Evolutionary conservation across 441 rosid genomes (phyloP), one percentile per base, ranked within the genome.

Genomic region (Populus hybrid): DNA sequence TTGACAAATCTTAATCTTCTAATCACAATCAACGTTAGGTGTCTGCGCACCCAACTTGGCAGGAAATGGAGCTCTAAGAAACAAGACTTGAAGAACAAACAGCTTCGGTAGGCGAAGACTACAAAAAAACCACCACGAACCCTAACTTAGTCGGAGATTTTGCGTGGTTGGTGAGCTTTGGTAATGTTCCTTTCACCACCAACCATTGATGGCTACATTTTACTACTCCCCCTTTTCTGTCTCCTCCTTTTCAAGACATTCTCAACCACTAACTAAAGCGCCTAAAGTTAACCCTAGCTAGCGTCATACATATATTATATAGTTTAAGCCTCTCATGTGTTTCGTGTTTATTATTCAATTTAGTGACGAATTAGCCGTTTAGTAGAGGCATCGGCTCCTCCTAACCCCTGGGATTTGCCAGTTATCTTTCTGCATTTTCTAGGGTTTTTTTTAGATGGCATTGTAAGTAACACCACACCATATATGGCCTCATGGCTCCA

Each of bases 191-290:
- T 69, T 68, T 63, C 61, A 61, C 63, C 83, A 81, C 79, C 88
- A 83, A 81, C 77, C 78, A 30, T 35, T 74, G 84, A 83, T 79
- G 18, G 77, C 54, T 34, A 69, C 84, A 69, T 73, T 71, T 79
- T 75, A 28, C 83, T 75, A 57, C 66, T 11, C 76, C 34, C 30
- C 18, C 54, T 46, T 46, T 12, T 6, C 32, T 36, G 5, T 40
- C 12, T 38, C 5, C 21, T 3, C 14, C 36, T 1, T 18, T 24
- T 72, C 35, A 9, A 21, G 24, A 21, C 34, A 9, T 26, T 65
- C 20, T 63, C 20, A 59, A 59, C 23, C 65, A 59, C 46, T 40
- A 28, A 28, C 1, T 26, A 10, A 40, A 10, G 12, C 10, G 42
- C 46, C 46, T 36, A 8, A 36, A 36, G 10, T 10, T 11, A 40